A percentile compares a stretch with the other conserved stretches of the same genome.
phyloP scores from a whole-genome alignment of 352 stramenopile genomes.

The Phytophthora hybrid region DNA sequence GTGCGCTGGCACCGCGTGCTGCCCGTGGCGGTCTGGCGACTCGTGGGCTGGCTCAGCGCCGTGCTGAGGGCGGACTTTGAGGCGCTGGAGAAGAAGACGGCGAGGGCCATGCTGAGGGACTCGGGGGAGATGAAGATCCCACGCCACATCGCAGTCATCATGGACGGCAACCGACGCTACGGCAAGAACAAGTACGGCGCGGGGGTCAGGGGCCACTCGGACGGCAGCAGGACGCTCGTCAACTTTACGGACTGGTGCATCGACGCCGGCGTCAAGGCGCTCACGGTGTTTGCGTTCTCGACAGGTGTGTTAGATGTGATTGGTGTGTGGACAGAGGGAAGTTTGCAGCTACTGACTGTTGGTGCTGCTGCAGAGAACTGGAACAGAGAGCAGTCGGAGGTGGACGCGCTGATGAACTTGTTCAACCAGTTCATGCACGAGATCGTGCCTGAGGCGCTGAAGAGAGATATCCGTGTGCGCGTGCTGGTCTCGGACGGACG shows the following conservation, averaged over 20 bases:
- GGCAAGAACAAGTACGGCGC: conserved; percentile 86
- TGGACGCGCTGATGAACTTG: conserved; percentile 93
- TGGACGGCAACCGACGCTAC: conserved; percentile 97
- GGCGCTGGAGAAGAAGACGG: conserved; percentile 18
- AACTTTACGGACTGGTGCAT: conserved; percentile 98
- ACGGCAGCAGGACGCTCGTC: conserved; percentile 95
- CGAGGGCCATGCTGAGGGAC: conserved; percentile 13
- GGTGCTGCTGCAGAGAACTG: conserved; percentile 89
- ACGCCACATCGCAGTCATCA: conserved; percentile 95
- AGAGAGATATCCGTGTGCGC: conserved; percentile 93
- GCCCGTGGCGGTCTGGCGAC: conserved; percentile 5
- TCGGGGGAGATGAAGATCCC: conserved; percentile 53
- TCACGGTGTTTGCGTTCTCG: conserved; percentile 97
- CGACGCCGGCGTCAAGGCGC: conserved; percentile 85
- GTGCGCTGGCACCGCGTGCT: conserved; percentile 39
- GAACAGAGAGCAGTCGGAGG: conserved; percentile 90
- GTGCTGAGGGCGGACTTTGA: conserved; percentile 22
- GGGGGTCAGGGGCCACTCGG: conserved; percentile 91
- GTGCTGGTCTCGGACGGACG: conserved; percentile 88
- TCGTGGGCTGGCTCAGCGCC: conserved; percentile 27
- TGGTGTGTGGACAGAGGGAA: neutral
- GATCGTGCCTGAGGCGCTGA: conserved; percentile 89
- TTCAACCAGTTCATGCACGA: conserved; percentile 97
- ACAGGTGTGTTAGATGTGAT: conserved; percentile 58
- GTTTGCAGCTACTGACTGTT: conserved; percentile 5